Evolutionary conservation across 306 rosid genomes (phyloP).

Genomic region (Pyrus communis): DNA sequence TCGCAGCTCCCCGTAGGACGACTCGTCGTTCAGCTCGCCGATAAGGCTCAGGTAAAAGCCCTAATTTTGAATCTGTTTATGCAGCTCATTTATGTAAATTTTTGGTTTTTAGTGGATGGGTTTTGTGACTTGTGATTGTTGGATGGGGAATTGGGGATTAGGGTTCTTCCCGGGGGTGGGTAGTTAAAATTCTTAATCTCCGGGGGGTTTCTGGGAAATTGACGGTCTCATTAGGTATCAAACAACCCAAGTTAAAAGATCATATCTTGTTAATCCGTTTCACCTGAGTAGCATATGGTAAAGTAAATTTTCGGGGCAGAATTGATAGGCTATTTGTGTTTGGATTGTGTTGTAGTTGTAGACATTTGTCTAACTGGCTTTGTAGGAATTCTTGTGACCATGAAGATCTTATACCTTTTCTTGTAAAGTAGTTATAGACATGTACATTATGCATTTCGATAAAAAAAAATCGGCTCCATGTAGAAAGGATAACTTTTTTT

Average conservation of each 20-base stretch:
- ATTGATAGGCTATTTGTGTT: background rate
- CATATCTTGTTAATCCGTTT: background rate
- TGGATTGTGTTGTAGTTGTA: background rate
- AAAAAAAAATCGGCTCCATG: background rate
- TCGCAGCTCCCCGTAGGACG: slow-evolving; percentile 90
- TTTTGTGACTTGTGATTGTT: background rate
- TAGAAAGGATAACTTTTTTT: background rate
- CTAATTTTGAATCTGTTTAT: slow-evolving; percentile 3
- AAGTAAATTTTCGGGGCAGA: background rate
- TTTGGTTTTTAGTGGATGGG: background rate
- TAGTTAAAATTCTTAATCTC: background rate
- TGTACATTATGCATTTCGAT: background rate
- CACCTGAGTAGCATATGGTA: background rate
- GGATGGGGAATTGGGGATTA: slow-evolving; percentile 19
- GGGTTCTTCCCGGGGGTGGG: slow-evolving; percentile 19
- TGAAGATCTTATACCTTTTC: background rate
- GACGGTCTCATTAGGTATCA: background rate
- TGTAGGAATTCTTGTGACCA: background rate
- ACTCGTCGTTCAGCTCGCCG: slow-evolving; percentile 94
- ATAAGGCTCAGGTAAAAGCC: slow-evolving; percentile 74
- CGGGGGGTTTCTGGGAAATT: background rate
- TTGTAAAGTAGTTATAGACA: background rate
- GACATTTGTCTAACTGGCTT: background rate
- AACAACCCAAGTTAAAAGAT: background rate
- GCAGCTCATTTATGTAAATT: background rate